Conservation (phyloP, 306 rosid species). For the Alnus rubra region DNA sequence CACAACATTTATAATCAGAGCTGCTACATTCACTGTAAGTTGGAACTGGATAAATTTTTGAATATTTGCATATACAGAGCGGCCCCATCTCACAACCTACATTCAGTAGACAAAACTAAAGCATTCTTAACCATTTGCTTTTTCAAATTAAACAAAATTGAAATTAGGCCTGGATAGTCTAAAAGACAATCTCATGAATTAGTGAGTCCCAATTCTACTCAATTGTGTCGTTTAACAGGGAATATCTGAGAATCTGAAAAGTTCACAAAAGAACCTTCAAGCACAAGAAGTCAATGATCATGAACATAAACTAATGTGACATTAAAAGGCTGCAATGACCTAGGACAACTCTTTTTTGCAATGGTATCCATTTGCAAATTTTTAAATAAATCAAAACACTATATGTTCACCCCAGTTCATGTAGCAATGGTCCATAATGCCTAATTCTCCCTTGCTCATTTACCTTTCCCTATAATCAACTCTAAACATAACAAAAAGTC, state of each 20-base stretch:
- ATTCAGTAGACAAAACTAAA: conserved; percentile 26
- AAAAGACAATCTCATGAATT: background rate
- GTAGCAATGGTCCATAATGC: background rate
- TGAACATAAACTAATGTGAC: background rate
- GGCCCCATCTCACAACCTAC: conserved; percentile 98
- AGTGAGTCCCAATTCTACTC: background rate
- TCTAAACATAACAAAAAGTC: too few species aligned
- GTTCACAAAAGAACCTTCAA: background rate
- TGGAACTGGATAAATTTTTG: conserved; percentile 99
- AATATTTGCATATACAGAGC: conserved; percentile 93
- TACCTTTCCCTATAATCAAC: background rate
- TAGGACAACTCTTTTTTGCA: background rate
- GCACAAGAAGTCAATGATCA: background rate
- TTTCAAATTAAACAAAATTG: background rate
- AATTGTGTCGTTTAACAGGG: background rate
- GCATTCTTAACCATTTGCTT: conserved; percentile 1
- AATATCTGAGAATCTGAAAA: background rate
- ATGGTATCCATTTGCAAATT: background rate
- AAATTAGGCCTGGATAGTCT: background rate
- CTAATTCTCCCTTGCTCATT: background rate
- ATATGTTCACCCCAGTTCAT: background rate
- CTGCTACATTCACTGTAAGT: conserved; percentile 93
- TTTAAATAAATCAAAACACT: background rate
- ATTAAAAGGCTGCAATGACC: background rate
- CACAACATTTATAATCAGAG: conserved; percentile 83